Conservation (phyloP, 257 asterid genomes). For the Primulina eburnea region DNA sequence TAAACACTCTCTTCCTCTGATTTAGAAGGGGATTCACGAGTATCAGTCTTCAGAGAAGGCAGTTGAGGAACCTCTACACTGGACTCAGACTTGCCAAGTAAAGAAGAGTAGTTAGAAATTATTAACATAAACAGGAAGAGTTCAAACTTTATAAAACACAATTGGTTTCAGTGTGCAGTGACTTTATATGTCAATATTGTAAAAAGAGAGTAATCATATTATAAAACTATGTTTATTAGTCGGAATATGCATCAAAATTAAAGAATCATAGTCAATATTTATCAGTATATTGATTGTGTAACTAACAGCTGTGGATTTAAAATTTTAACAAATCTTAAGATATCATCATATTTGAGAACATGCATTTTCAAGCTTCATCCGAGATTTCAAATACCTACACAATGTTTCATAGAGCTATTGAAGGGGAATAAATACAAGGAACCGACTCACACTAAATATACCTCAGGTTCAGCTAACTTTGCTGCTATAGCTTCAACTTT, state of each 20-base stretch:
- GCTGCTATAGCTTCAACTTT: slow-evolving; percentile 78
- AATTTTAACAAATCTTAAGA: no score
- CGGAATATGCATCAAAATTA: neutral
- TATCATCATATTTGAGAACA: neutral
- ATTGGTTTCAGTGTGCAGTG: neutral
- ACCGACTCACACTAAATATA: slow-evolving; percentile 22
- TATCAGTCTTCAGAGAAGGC: slow-evolving; percentile 38
- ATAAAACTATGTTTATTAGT: neutral
- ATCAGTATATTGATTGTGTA: neutral
- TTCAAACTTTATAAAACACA: neutral
- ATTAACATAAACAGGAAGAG: slow-evolving; percentile 1
- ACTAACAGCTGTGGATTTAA: neutral
- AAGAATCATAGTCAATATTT: neutral
- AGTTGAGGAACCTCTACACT: slow-evolving; percentile 36
- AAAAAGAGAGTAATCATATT: neutral
- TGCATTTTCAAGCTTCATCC: neutral
- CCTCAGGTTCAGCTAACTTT: slow-evolving; percentile 57
- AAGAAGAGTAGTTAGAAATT: slow-evolving; percentile 20
- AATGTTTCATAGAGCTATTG: neutral
- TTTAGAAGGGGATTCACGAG: slow-evolving; percentile 19
- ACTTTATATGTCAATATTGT: no score
- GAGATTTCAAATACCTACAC: neutral
- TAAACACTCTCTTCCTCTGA: slow-evolving; percentile 43
- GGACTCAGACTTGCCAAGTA: slow-evolving; percentile 43
- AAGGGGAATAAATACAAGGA: neutral